These are phyloP conservation scores for Fusarium avenaceum DNA, from an alignment of 2,329 filamentous ascomycete genomes.

Conservation along the genomic window DNA sequence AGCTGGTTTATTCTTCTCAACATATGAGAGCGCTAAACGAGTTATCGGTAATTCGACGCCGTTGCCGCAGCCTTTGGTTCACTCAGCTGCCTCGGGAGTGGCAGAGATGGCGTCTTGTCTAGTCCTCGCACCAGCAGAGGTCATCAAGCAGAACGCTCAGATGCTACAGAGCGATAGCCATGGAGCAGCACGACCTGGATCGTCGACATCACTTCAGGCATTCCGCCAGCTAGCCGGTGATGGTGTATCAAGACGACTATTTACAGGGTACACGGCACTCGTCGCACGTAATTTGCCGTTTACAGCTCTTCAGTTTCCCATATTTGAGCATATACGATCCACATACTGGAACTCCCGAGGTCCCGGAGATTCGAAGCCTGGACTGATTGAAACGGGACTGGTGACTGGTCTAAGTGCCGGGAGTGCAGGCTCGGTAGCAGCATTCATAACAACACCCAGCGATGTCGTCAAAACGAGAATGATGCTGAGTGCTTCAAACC, in stretches of 20 bases:
- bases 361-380: conserved; percentile 40
- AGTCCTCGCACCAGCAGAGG: conserved; percentile 88
- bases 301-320: conserved; percentile 88
- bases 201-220: conserved; percentile 63
- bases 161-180: conserved; percentile 68
- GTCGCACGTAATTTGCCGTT: conserved; percentile 88
- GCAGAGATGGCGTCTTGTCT: conserved; percentile 89
- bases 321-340: conserved; percentile 80
- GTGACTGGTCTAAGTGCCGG: conserved; percentile 83
- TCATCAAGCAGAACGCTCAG: conserved; percentile 94
- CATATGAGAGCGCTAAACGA: conserved; percentile 83
- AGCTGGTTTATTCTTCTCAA: conserved; percentile 91
- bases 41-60: conserved; percentile 67
- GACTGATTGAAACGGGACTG: conserved; percentile 73
- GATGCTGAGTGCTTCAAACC: conserved; percentile 76
- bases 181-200: conserved; percentile 18
- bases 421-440: conserved; percentile 78
- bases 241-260: conserved; percentile 69
- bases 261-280: conserved; percentile 82
- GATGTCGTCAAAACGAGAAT: conserved; percentile 92
- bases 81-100: conserved; percentile 78
- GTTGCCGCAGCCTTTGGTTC: conserved; percentile 76
- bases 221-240: conserved; percentile 66
- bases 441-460: conserved; percentile 86
- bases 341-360: conserved; percentile 60